Conservation (phyloP, 2,329 filamentous ascomycete genomes). For the Apiospora marii region DNA sequence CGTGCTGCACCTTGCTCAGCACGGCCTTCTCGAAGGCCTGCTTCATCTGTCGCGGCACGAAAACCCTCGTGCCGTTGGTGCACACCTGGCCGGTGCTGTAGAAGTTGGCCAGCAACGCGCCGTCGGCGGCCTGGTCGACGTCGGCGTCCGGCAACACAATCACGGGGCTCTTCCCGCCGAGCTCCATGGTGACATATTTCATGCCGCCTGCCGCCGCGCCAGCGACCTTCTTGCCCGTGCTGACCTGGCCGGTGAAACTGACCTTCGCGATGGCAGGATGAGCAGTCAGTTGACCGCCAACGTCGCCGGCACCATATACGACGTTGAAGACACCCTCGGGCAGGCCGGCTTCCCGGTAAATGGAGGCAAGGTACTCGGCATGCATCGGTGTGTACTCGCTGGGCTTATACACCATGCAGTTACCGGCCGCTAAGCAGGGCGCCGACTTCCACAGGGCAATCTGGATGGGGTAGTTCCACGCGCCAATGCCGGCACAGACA, state of each 20-base stretch:
- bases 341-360: slow-evolving; percentile 81
- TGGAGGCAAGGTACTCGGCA: slow-evolving; percentile 74
- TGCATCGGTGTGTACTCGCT: slow-evolving; percentile 90
- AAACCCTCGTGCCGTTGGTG: slow-evolving; percentile 90
- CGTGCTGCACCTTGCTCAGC: slow-evolving; percentile 72
- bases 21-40: slow-evolving; percentile 72
- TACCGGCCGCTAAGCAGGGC: slow-evolving; percentile 84
- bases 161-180: slow-evolving; percentile 85
- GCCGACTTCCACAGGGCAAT: slow-evolving; percentile 92
- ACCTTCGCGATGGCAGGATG: slow-evolving; percentile 83
- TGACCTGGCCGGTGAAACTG: slow-evolving; percentile 88
- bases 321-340: slow-evolving; percentile 89
- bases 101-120: slow-evolving; percentile 94
- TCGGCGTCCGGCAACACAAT: slow-evolving; percentile 83
- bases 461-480: slow-evolving; percentile 93
- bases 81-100: slow-evolving; percentile 92
- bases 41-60: slow-evolving; percentile 74
- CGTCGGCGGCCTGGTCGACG: slow-evolving; percentile 81
- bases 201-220: slow-evolving; percentile 76
- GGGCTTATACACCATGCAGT: slow-evolving; percentile 91
- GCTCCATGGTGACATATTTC: slow-evolving; percentile 93
- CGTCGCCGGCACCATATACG: slow-evolving; percentile 80
- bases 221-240: slow-evolving; percentile 84
- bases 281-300: slow-evolving; percentile 76
- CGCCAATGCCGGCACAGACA: slow-evolving; percentile 86